Evolutionary conservation across 225 moss, liverwort and hornwort genomes (phyloP).

Genomic region (Straminergon stramineum): DNA sequence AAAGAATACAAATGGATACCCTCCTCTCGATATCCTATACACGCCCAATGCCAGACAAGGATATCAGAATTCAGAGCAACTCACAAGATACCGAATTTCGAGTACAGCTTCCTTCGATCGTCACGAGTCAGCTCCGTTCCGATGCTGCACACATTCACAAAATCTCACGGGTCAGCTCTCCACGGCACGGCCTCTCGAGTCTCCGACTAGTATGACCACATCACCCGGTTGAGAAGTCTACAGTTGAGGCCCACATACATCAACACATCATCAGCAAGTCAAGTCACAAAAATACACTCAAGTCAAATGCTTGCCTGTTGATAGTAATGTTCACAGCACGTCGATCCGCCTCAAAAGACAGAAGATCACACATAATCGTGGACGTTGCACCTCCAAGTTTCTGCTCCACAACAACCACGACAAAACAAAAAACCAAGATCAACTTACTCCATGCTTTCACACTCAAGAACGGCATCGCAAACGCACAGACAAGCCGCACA

Average conservation of each 20-base stretch:
- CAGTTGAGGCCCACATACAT: background rate
- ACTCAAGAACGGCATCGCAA: background rate
- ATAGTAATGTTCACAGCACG: conserved; percentile 93
- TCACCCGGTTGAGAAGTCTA: background rate
- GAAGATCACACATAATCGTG: conserved; percentile 75
- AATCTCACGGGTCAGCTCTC: background rate
- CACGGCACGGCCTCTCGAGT: background rate
- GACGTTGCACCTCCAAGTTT: conserved; percentile 92
- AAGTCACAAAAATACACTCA: background rate
- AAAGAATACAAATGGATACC: background rate
- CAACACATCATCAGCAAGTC: background rate
- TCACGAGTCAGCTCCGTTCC: conserved; percentile 97
- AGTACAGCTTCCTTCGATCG: conserved; percentile 92
- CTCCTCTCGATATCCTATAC: background rate
- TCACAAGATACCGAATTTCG: conserved; percentile 90
- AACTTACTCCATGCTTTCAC: background rate
- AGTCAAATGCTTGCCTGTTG: conserved; percentile 46
- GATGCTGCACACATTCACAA: conserved; percentile 50
- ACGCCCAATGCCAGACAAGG: background rate
- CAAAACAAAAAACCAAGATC: background rate
- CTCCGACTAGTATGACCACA: background rate
- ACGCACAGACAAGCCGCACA: background rate
- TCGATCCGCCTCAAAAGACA: conserved; percentile 92
- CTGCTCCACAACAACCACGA: conserved; percentile 19
- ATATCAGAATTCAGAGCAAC: background rate